Evolutionary conservation across 2,329 filamentous ascomycete genomes (phyloP), one percentile per base, ranked within the genome.

Genomic region (Leptographium flavum): DNA sequence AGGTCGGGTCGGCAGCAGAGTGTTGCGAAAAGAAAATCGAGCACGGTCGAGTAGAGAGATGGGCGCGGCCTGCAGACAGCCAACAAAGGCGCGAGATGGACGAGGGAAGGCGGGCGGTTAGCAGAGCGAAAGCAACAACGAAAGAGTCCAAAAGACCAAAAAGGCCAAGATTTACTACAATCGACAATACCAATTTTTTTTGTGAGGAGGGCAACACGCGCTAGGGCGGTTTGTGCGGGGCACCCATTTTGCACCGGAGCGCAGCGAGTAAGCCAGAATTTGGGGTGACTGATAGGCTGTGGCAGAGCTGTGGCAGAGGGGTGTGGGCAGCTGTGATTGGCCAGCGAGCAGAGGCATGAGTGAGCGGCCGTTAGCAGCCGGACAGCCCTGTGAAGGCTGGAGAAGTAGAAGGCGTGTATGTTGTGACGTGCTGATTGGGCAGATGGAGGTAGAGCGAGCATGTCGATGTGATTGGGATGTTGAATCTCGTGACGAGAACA

Each of bases 171-270:
- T 30, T 30, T 21, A 37, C 35, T 14, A 49, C 44, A 47, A 50
- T 47, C 31, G 42, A 49, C 47, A 45, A 45, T 47, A 40, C 36
- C 28, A 44, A 45, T 43, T 50, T 42, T 41, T 49, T 49, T 42
- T 47, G 45, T 51, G 41, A 42, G 28, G 43, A 49, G 47, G 49
- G 49, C 49, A 51, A 39, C 30, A n/a, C 22, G 40, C 48, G 46
- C 50, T 51, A 51, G 50, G 46, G 48, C 38, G 45, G 36, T 46
- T 41, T 42, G 41, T 48, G 50, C 48, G 50, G 50, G 50, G 50
- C 48, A 39, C 21, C 19, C 15, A 45, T 35, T 40, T 27, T 22
- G 13, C 31, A 25, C 15, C 42, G 30, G 35, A n/a, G 19, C 25
- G 6, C 9, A 22, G 19, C 31, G 17, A 38, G 43, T 45, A 40